Conservation (phyloP, 1,284 basidiomycete species). For the Ceratobasidium sp. region DNA sequence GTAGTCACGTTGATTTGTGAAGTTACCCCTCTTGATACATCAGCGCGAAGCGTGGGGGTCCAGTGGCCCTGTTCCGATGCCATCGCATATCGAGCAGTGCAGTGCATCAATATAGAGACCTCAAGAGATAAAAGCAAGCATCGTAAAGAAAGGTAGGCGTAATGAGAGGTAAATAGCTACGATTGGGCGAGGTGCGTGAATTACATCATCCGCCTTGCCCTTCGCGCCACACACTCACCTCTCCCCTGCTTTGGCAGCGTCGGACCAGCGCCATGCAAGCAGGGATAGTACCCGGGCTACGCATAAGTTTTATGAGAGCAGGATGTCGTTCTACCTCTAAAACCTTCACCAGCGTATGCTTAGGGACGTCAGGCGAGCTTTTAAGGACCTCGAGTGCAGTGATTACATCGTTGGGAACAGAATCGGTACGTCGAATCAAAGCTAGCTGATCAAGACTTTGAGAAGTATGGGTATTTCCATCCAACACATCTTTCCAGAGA, state of each 20-base stretch:
- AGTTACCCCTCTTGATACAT: background rate
- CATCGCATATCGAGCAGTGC: background rate
- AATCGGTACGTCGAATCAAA: background rate
- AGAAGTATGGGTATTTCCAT: background rate
- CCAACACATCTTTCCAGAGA: background rate
- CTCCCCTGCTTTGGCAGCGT: background rate
- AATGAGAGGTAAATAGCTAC: background rate
- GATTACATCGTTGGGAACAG: background rate
- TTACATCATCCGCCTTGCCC: background rate
- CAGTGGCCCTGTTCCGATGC: background rate
- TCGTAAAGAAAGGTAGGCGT: background rate
- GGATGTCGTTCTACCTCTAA: background rate
- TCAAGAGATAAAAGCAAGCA: background rate
- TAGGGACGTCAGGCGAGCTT: background rate
- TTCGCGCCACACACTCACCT: background rate
- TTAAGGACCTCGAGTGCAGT: background rate
- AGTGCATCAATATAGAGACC: background rate
- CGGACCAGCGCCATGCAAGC: background rate
- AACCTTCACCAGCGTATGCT: background rate
- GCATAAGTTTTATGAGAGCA: conserved; percentile 1
- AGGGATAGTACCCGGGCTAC: background rate
- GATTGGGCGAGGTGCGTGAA: background rate
- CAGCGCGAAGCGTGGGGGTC: background rate
- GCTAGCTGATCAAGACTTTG: background rate
- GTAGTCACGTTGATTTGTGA: background rate